Percentiles rank a stretch among this genome's conserved stretches.
phyloP scores from a whole-genome alignment of 495 filamentous ascomycete species.

The Penicillium pancosmium region DNA sequence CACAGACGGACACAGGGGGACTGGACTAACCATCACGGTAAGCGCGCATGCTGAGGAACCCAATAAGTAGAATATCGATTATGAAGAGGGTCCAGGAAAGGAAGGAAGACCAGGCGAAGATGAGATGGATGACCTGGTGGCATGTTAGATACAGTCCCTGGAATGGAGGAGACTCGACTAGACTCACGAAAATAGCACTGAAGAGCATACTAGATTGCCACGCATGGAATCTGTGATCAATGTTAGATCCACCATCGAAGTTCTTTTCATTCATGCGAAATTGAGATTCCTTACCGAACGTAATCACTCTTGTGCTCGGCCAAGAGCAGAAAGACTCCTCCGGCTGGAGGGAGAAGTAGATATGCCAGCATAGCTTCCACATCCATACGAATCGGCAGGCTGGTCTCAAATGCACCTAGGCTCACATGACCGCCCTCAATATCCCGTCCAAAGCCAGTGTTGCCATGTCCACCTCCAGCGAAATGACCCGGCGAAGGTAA shows the following conservation, averaged over 20 bases:
- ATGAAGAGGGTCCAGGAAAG: conserved; percentile 82
- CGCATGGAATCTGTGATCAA: conserved; percentile 75
- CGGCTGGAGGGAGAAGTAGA: conserved; percentile 81
- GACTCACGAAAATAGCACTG: conserved; percentile 73
- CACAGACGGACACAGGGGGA: background rate
- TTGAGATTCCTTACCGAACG: conserved; percentile 67
- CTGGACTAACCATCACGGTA: conserved; percentile 72
- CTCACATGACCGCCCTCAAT: conserved; percentile 63
- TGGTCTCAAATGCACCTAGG: conserved; percentile 74
- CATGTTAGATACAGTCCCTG: conserved; percentile 15
- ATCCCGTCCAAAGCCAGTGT: conserved; percentile 40
- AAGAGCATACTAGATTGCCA: conserved; percentile 94
- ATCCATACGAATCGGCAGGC: conserved; percentile 78
- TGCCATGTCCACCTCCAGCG: conserved; percentile 34
- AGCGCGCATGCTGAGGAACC: conserved; percentile 73
- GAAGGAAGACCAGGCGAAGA: conserved; percentile 82
- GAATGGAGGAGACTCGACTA: background rate
- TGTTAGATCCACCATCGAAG: background rate
- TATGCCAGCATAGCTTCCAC: conserved; percentile 93
- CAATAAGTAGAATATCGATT: conserved; percentile 75
- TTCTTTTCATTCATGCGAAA: background rate
- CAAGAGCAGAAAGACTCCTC: conserved; percentile 80
- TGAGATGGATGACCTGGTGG: conserved; percentile 68
- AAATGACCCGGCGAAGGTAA: conserved; percentile 49
- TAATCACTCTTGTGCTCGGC: conserved; percentile 95